Conservation (phyloP, 2,329 filamentous ascomycete species). For the Scedosporium boydii region DNA sequence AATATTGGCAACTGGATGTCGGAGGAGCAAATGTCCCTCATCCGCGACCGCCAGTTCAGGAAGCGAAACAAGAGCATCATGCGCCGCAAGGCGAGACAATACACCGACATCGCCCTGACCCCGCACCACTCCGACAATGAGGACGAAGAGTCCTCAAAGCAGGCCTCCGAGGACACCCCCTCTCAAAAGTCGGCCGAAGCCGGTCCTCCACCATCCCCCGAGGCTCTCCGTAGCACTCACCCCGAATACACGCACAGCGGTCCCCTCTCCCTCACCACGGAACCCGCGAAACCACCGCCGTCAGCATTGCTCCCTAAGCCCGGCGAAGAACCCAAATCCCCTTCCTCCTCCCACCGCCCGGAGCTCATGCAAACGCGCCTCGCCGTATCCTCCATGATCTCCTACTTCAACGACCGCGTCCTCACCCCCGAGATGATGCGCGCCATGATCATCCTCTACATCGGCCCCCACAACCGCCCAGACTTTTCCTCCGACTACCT, state of each 20-base stretch:
- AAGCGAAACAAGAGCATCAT: slow-evolving; percentile 72
- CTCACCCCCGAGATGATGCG: slow-evolving; percentile 97
- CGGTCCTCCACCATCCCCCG: slow-evolving; percentile 2
- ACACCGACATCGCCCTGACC: slow-evolving; percentile 73
- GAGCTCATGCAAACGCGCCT: slow-evolving; percentile 70
- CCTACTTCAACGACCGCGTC: slow-evolving; percentile 93
- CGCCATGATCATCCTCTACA: slow-evolving; percentile 96
- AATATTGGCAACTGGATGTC: slow-evolving; percentile 99
- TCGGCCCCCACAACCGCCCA: slow-evolving; percentile 85
- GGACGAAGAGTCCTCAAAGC: slow-evolving; percentile 33
- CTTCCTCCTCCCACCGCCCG: slow-evolving; percentile 38
- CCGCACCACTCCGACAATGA: slow-evolving; percentile 75
- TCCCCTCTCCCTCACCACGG: slow-evolving; percentile 20
- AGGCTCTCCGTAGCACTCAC: slow-evolving; percentile 25
- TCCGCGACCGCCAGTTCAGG: slow-evolving; percentile 70
- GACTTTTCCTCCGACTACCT: slow-evolving; percentile 89
- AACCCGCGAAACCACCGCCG: neutral
- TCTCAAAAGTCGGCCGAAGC: neutral
- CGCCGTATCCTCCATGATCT: slow-evolving; percentile 93
- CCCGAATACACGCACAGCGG: slow-evolving; percentile 42
- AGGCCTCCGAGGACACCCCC: slow-evolving; percentile 3
- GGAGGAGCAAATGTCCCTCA: slow-evolving; percentile 92
- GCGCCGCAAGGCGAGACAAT: slow-evolving; percentile 79
- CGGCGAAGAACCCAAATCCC: neutral
- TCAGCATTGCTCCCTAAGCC: neutral